Conservation (phyloP, 2,329 filamentous ascomycete genomes). For the Aspergillus ochraceus region DNA sequence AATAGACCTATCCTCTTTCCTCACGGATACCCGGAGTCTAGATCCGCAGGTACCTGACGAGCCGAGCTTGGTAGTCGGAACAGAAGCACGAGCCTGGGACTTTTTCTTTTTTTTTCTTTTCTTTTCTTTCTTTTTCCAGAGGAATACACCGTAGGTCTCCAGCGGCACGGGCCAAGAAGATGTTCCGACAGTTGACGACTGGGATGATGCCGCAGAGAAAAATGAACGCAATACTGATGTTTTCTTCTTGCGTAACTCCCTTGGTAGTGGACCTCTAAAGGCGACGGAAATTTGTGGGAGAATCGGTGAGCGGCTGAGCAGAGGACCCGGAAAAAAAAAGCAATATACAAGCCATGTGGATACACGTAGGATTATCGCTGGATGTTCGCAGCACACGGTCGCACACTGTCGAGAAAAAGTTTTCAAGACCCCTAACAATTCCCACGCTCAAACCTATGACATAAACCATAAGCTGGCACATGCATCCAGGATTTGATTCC, state of each 20-base stretch:
- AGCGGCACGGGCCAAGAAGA: neutral
- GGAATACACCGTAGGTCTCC: neutral
- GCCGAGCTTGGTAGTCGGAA: neutral
- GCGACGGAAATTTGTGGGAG: neutral
- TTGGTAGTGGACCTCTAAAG: neutral
- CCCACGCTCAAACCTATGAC: no score
- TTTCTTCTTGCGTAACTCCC: neutral
- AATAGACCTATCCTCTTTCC: neutral
- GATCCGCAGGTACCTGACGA: neutral
- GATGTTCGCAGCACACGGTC: neutral
- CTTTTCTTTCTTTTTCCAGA: no score
- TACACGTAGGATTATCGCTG: neutral
- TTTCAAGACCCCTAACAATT: neutral
- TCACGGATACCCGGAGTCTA: neutral
- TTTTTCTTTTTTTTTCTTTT: neutral
- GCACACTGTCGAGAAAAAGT: neutral
- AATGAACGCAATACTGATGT: neutral
- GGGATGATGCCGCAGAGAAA: neutral
- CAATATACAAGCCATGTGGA: conserved; percentile 2
- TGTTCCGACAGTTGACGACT: neutral
- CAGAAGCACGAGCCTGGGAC: neutral
- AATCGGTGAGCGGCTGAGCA: neutral
- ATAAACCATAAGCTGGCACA: neutral
- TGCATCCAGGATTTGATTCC: neutral
- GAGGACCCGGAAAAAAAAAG: conserved; percentile 4